phyloP scores from a whole-genome alignment of 2,329 filamentous ascomycete species.

The Colletotrichum theobromicola region DNA sequence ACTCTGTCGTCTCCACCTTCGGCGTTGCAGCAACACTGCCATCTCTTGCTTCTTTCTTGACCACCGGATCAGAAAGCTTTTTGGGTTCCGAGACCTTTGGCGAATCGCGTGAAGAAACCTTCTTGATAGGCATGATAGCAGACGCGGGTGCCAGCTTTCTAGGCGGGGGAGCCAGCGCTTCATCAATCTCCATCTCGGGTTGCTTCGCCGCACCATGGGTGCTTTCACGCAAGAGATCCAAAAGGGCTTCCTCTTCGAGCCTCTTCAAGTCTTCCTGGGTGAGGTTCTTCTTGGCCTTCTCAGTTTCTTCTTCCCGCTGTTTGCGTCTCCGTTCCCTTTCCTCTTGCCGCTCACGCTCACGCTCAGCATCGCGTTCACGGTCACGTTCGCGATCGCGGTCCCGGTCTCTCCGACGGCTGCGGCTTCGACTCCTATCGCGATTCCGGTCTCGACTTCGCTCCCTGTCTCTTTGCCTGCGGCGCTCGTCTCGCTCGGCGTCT shows the following conservation, averaged over 20 bases:
- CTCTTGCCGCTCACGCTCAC: conserved; percentile 33
- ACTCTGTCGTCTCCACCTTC: conserved; percentile 6
- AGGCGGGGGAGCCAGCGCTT: conserved; percentile 60
- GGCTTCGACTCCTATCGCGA: conserved; percentile 27
- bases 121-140: conserved; percentile 61
- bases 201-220: conserved; percentile 53
- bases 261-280: conserved; percentile 63
- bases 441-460: conserved; percentile 42
- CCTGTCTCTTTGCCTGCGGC: conserved; percentile 48
- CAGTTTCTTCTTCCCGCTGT: conserved; percentile 45
- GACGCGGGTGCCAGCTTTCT: conserved; percentile 58
- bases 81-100: conserved; percentile 47
- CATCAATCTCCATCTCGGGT: conserved; percentile 60
- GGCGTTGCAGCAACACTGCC: conserved; percentile 2
- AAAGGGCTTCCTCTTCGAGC: conserved; percentile 63
- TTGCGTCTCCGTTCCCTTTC: conserved; percentile 35
- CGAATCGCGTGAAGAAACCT: conserved; percentile 42
- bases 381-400: conserved; percentile 33
- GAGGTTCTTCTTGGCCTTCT: conserved; percentile 57
- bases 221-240: conserved; percentile 64
- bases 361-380: conserved; percentile 33
- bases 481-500: conserved; percentile 61
- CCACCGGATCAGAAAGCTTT: conserved; percentile 36
- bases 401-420: conserved; percentile 25
- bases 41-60: conserved; percentile 40